Percentiles rank a stretch among this genome's conserved stretches.
These are phyloP conservation scores for Vanrija pseudolonga DNA, from an alignment of 1,284 basidiomycete species.

Conservation along the genomic window DNA sequence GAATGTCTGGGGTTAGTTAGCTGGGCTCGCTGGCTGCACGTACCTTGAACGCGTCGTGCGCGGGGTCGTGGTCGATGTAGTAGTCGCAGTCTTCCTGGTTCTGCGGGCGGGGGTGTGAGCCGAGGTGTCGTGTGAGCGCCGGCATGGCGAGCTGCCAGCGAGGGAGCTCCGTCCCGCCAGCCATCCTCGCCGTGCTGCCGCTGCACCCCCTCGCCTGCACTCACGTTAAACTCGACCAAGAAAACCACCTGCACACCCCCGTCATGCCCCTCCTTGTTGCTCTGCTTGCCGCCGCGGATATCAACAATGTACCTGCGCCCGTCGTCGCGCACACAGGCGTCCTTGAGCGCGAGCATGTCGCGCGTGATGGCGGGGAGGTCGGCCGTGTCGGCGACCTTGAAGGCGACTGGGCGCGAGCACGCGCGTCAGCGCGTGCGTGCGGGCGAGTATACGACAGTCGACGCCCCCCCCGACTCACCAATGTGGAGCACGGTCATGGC, in stretches of 20 bases:
- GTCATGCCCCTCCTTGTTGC: conserved; percentile 30
- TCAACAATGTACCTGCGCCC: conserved; percentile 32
- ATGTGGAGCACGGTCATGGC: conserved; percentile 15
- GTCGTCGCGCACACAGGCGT: conserved; percentile 24
- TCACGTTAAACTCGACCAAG: conserved; percentile 38
- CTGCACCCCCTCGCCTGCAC: conserved; percentile 1
- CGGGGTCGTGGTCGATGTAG: conserved; percentile 36
- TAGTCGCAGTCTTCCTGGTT: conserved; percentile 33
- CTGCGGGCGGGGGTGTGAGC: conserved; percentile 21
- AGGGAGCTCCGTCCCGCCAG: too few species aligned
- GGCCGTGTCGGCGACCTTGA: conserved; percentile 25
- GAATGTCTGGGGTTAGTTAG: neutral
- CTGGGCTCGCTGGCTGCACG: neutral
- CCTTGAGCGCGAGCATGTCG: conserved; percentile 27
- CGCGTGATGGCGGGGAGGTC: conserved; percentile 16
- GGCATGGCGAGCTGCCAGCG: too few species aligned
- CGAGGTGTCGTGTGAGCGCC: too few species aligned
- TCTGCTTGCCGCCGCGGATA: conserved; percentile 36
- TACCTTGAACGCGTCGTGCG: conserved; percentile 41
- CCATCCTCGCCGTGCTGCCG: conserved; percentile 1
- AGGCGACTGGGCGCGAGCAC: conserved; percentile 28
- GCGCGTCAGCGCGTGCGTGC: too few species aligned
- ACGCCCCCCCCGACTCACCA: conserved; percentile 12
- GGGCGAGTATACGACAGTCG: too few species aligned
- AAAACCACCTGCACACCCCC: conserved; percentile 40